Evolutionary conservation across 1,284 basidiomycete species (phyloP).

Genomic region (Tausonia pullulans): DNA sequence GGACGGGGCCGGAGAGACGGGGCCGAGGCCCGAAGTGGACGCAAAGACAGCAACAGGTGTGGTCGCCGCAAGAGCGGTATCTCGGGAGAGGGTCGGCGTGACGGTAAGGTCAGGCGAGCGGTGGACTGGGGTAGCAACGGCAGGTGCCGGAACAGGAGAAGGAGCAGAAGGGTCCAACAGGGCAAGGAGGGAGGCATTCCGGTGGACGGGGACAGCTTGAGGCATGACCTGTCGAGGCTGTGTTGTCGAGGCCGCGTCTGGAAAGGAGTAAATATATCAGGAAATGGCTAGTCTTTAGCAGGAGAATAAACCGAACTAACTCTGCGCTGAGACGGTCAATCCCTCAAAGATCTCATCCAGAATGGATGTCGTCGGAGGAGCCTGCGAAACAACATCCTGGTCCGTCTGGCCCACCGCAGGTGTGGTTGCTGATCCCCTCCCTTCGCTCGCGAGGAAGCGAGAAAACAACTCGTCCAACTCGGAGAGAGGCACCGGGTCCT

Average conservation of each 20-base stretch:
- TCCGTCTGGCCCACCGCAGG: not conserved
- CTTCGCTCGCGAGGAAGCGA: constrained; percentile 3
- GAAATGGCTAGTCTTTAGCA: not conserved
- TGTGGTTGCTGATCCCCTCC: not conserved
- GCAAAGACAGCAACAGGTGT: no score
- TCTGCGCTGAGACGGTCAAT: not conserved
- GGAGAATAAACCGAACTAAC: not conserved
- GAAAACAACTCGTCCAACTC: constrained; percentile 10
- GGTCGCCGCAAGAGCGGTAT: no score
- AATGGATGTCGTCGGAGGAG: not conserved
- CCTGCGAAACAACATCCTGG: not conserved
- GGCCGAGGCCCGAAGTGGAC: no score
- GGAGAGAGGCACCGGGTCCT: constrained; percentile 3
- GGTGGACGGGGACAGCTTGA: not conserved
- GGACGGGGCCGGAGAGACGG: no score
- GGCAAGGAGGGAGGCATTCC: constrained; percentile 7
- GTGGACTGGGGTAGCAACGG: no score
- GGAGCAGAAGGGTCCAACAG: constrained; percentile 5
- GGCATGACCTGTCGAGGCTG: not conserved
- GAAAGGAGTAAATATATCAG: not conserved
- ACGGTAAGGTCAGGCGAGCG: no score
- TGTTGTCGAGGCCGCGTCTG: not conserved
- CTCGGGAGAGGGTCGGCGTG: no score
- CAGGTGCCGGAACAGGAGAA: not conserved
- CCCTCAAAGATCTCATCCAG: constrained; percentile 7